Percentiles rank a stretch among this genome's conserved stretches.
phyloP scores from a whole-genome alignment of 169 alveolate species.

The Theileria equi region DNA sequence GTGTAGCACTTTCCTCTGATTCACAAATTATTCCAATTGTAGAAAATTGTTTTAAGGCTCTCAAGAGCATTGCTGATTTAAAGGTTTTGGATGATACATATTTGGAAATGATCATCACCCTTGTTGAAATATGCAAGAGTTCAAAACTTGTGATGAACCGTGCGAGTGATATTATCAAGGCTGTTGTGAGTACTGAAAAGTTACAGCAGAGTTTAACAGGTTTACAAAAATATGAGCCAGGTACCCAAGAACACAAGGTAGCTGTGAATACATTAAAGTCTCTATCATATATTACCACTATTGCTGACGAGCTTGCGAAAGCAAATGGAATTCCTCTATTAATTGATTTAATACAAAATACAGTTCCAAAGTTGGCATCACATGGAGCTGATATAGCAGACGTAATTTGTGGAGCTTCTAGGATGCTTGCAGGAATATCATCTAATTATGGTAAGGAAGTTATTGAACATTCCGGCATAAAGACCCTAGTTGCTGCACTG shows the following conservation, averaged over 20 bases:
- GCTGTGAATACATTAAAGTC: conserved; percentile 85
- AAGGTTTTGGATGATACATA: conserved; percentile 24
- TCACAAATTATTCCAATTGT: conserved; percentile 5
- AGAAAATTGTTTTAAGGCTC: conserved; percentile 35
- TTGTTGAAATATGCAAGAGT: conserved; percentile 70
- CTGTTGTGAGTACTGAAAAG: conserved; percentile 84
- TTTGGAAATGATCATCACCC: conserved; percentile 40
- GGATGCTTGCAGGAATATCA: conserved; percentile 84
- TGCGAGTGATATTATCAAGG: conserved; percentile 85
- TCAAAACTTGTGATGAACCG: conserved; percentile 69
- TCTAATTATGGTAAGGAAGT: conserved; percentile 81
- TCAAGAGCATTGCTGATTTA: conserved; percentile 8
- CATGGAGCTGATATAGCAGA: conserved; percentile 77
- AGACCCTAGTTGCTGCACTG: conserved; percentile 82
- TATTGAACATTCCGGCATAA: conserved; percentile 82
- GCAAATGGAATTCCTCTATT: conserved; percentile 86
- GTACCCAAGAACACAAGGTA: conserved; percentile 83
- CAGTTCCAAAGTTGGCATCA: conserved; percentile 75
- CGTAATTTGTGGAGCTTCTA: conserved; percentile 83
- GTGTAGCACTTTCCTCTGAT: conserved; percentile 15
- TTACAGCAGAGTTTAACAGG: conserved; percentile 78
- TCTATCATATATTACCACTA: conserved; percentile 86
- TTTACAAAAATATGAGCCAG: conserved; percentile 80
- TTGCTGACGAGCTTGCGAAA: conserved; percentile 85
- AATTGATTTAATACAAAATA: conserved; percentile 82